phyloP scores from a whole-genome alignment of 2,329 filamentous ascomycete genomes.

The Cryoendolithus antarcticus region DNA sequence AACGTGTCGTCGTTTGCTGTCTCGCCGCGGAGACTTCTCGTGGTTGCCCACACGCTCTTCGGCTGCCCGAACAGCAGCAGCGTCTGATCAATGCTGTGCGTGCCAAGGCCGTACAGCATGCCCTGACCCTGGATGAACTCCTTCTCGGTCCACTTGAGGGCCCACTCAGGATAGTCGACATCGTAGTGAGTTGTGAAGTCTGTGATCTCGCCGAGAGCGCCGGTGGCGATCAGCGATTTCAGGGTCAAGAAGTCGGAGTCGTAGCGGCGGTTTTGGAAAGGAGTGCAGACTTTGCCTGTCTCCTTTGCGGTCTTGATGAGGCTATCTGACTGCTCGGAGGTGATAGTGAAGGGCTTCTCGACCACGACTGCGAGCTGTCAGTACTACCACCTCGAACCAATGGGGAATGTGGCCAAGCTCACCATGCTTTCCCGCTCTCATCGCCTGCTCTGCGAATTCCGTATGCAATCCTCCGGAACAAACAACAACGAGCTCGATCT shows the following conservation, averaged over 20 bases:
- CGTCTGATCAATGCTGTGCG: constrained; percentile 27
- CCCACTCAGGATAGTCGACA: constrained; percentile 30
- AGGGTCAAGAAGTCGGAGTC: constrained; percentile 29
- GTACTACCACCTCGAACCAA: not conserved
- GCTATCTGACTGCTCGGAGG: constrained; percentile 21
- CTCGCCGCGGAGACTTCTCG: constrained; percentile 16
- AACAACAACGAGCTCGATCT: constrained; percentile 26
- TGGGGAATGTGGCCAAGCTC: constrained; percentile 1
- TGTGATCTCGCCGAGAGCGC: constrained; percentile 18
- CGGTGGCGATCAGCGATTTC: constrained; percentile 12
- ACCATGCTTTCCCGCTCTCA: constrained; percentile 28
- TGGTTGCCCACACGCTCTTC: constrained; percentile 21
- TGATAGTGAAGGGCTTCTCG: constrained; percentile 28
- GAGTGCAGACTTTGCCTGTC: constrained; percentile 22
- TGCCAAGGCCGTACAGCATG: constrained; percentile 33
- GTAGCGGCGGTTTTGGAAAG: constrained; percentile 28
- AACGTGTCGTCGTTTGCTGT: constrained; percentile 25
- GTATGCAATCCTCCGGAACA: constrained; percentile 22
- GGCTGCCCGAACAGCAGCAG: constrained; percentile 26
- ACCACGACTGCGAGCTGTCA: constrained; percentile 18
- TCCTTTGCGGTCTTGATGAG: constrained; percentile 22
- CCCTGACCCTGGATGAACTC: constrained; percentile 29
- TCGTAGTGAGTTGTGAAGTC: constrained; percentile 27
- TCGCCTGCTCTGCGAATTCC: constrained; percentile 21
- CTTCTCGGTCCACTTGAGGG: constrained; percentile 21